These are phyloP conservation scores for Xylaria venustula DNA, from an alignment of 495 filamentous ascomycete species.

Conservation along the genomic window DNA sequence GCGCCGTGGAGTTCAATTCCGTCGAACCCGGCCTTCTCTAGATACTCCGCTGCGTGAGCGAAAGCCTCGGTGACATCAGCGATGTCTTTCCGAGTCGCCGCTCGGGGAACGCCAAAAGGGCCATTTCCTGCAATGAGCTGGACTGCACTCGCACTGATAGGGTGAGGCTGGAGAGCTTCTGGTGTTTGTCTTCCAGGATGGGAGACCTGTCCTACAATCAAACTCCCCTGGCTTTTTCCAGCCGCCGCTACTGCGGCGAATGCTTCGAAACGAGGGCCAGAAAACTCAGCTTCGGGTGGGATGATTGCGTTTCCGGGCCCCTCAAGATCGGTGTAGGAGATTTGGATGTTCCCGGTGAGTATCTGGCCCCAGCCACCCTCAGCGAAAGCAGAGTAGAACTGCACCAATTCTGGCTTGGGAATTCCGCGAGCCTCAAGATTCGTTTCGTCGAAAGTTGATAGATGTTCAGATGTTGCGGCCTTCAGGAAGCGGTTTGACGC, in stretches of 20 bases:
- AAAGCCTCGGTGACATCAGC: slow-evolving; percentile 47
- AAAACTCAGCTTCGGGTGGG: slow-evolving; percentile 41
- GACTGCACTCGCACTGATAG: slow-evolving; percentile 59
- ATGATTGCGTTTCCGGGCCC: slow-evolving; percentile 59
- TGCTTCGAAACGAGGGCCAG: slow-evolving; percentile 55
- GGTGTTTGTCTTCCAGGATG: slow-evolving; percentile 61
- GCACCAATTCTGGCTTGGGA: slow-evolving; percentile 55
- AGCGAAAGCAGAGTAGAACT: slow-evolving; percentile 60
- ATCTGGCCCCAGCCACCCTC: slow-evolving; percentile 57
- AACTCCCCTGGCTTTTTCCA: slow-evolving; percentile 53
- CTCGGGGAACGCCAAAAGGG: slow-evolving; percentile 21
- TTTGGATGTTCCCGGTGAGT: slow-evolving; percentile 63
- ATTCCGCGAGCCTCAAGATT: slow-evolving; percentile 42
- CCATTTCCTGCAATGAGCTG: slow-evolving; percentile 40
- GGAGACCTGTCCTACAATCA: slow-evolving; percentile 58
- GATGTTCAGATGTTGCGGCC: slow-evolving; percentile 60
- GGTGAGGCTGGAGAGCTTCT: slow-evolving; percentile 48
- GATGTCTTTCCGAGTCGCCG: slow-evolving; percentile 53
- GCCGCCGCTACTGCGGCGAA: slow-evolving; percentile 52
- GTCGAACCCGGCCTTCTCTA: slow-evolving; percentile 58
- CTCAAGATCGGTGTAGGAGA: slow-evolving; percentile 59
- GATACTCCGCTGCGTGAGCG: slow-evolving; percentile 54
- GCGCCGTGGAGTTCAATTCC: slow-evolving; percentile 57
- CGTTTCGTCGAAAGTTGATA: slow-evolving; percentile 52
- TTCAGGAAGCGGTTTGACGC: slow-evolving; percentile 63